These are phyloP conservation scores for Pseudozyma sp. DNA, from an alignment of 1,284 basidiomycete genomes.

Conservation along the genomic window DNA sequence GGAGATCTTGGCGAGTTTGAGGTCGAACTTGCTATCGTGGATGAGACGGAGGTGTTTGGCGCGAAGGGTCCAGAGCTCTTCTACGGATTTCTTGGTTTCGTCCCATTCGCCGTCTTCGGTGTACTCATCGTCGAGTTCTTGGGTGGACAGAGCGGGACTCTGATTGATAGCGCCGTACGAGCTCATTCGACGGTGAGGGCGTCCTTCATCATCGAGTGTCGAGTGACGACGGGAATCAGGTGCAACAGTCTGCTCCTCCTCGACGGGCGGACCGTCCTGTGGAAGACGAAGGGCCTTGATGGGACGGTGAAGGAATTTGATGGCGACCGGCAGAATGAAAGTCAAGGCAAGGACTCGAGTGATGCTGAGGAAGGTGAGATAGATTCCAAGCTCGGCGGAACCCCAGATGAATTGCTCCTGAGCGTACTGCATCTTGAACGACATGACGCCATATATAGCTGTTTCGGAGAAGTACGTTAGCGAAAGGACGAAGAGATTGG, in stretches of 20 bases:
- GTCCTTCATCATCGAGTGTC: conserved; percentile 44
- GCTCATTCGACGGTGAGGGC: conserved; percentile 22
- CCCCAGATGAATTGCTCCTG: conserved; percentile 64
- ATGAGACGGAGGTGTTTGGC: conserved; percentile 64
- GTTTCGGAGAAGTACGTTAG: conserved; percentile 62
- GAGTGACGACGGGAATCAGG: conserved; percentile 37
- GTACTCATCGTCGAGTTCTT: conserved; percentile 5
- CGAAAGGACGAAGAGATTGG: conserved; percentile 62
- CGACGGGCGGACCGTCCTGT: conserved; percentile 40
- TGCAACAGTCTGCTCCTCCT: conserved; percentile 29
- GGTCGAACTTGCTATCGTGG: conserved; percentile 67
- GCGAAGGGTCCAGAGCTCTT: conserved; percentile 64
- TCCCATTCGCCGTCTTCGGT: conserved; percentile 36
- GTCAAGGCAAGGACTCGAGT: conserved; percentile 60
- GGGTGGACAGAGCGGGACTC: background rate
- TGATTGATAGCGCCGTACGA: conserved; percentile 28
- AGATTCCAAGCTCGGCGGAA: conserved; percentile 59
- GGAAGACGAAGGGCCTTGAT: conserved; percentile 48
- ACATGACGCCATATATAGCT: conserved; percentile 58
- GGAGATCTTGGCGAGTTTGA: conserved; percentile 50
- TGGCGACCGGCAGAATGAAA: conserved; percentile 59
- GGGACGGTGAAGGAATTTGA: conserved; percentile 59
- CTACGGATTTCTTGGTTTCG: conserved; percentile 43
- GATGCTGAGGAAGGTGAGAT: conserved; percentile 59
- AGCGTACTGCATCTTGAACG: conserved; percentile 65